Conservation (phyloP, 371 early-diverging fungal genomes). For the Circinella umbellata region DNA sequence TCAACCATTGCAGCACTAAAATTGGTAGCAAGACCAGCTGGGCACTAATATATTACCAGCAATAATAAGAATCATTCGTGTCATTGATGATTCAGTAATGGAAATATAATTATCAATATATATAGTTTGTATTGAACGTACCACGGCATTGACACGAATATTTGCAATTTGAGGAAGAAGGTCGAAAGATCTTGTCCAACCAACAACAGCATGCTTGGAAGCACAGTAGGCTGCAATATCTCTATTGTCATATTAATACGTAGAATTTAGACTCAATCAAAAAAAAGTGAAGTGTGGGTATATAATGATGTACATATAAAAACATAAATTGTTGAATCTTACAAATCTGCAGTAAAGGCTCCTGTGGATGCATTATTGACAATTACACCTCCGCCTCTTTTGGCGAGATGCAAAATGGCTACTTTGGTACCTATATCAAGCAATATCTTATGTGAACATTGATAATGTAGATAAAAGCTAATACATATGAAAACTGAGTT, state of each 20-base stretch:
- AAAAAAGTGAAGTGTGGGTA: background rate
- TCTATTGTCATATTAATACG: background rate
- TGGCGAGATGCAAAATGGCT: conserved; percentile 42
- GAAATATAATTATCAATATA: background rate
- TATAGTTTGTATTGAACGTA: background rate
- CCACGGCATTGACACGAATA: conserved; percentile 42
- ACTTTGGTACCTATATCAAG: conserved; percentile 34
- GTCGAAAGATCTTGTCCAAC: conserved; percentile 27
- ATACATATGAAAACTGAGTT: too few species aligned
- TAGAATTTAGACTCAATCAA: too few species aligned
- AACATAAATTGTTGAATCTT: background rate
- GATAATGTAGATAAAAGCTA: too few species aligned
- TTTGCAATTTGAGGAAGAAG: conserved; percentile 33
- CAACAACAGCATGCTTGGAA: conserved; percentile 33
- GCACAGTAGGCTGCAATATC: conserved; percentile 18
- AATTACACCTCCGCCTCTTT: conserved; percentile 54
- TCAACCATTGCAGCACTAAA: background rate
- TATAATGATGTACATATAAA: background rate
- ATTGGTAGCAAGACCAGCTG: background rate
- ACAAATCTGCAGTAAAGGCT: background rate
- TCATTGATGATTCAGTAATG: too few species aligned
- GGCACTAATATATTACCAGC: background rate
- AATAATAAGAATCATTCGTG: background rate
- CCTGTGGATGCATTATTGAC: conserved; percentile 42
- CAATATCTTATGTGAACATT: too few species aligned